Conservation (phyloP, 2,329 filamentous ascomycete species). For the Tolypocladium amazonense region DNA sequence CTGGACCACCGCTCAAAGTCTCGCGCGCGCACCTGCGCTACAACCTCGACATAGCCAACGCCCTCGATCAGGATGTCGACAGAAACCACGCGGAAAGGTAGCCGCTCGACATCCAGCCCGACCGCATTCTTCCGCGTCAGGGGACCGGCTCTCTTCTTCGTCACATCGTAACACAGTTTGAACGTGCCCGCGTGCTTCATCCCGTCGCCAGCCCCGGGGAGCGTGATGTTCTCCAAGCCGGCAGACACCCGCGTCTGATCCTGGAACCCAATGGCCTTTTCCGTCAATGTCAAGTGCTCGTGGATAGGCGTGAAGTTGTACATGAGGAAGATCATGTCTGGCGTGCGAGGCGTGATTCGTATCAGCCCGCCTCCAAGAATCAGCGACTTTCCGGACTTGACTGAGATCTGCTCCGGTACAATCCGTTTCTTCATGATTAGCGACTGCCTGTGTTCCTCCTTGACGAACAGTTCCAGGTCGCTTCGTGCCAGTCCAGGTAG, state of each 20-base stretch:
- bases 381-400: conserved; percentile 71
- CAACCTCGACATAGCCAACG: conserved; percentile 85
- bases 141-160: conserved; percentile 64
- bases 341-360: conserved; percentile 63
- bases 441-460: conserved; percentile 50
- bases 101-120: conserved; percentile 50
- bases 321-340: conserved; percentile 58
- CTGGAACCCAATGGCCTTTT: conserved; percentile 70
- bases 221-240: conserved; percentile 52
- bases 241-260: conserved; percentile 45
- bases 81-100: conserved; percentile 73
- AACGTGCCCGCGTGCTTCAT: conserved; percentile 67
- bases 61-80: conserved; percentile 86
- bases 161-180: conserved; percentile 71
- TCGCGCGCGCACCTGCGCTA: conserved; percentile 63
- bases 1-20: conserved; percentile 17
- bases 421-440: conserved; percentile 73
- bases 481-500: conserved; percentile 75
- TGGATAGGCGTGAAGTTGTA: conserved; percentile 77
- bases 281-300: conserved; percentile 66
- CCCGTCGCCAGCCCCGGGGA: conserved; percentile 43
- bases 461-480: conserved; percentile 60
- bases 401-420: conserved; percentile 58
- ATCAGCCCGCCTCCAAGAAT: conserved; percentile 73
- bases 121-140: conserved; percentile 53